Percentiles rank a stretch among this genome's conserved stretches.
phyloP scores from a whole-genome alignment of 768 basidiomycete genomes.

The Hypsizygus marmoreus region DNA sequence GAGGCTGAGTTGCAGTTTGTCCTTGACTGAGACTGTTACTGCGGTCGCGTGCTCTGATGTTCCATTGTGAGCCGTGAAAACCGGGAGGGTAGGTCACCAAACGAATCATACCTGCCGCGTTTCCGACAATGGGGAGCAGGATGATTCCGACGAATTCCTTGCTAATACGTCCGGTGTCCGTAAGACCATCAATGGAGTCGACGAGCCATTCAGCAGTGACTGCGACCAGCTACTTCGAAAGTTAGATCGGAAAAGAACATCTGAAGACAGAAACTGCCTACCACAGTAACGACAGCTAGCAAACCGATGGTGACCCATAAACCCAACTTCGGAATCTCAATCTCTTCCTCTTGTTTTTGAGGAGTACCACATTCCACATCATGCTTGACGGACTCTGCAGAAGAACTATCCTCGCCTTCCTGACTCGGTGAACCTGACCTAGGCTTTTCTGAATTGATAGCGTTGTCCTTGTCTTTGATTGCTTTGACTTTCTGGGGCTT shows the following conservation, averaged over 20 bases:
- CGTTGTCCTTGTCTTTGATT: constrained; percentile 16
- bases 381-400: too few species aligned
- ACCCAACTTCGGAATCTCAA: constrained; percentile 57
- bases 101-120: constrained; percentile 62
- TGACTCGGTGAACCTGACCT: constrained; percentile 14
- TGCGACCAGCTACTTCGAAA: constrained; percentile 51
- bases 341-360: constrained; percentile 43
- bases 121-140: constrained; percentile 89
- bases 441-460: too few species aligned
- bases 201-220: constrained; percentile 76
- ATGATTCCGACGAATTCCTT: constrained; percentile 85
- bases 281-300: constrained; percentile 63
- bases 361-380: constrained; percentile 7
- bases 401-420: constrained; percentile 9
- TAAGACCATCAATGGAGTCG: constrained; percentile 78
- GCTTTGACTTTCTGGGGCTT: constrained; percentile 19
- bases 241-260: too few species aligned
- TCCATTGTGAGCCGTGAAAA: constrained; percentile 10
- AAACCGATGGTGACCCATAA: constrained; percentile 53
- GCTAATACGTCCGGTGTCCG: constrained; percentile 53
- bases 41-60: constrained; percentile 82
- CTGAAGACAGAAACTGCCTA: constrained; percentile 33
- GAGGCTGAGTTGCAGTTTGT: constrained; percentile 85
- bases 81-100: not conserved
- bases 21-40: constrained; percentile 88